phyloP scores from a whole-genome alignment of 1,284 basidiomycete genomes.

The Leccinum cinnamomeum region DNA sequence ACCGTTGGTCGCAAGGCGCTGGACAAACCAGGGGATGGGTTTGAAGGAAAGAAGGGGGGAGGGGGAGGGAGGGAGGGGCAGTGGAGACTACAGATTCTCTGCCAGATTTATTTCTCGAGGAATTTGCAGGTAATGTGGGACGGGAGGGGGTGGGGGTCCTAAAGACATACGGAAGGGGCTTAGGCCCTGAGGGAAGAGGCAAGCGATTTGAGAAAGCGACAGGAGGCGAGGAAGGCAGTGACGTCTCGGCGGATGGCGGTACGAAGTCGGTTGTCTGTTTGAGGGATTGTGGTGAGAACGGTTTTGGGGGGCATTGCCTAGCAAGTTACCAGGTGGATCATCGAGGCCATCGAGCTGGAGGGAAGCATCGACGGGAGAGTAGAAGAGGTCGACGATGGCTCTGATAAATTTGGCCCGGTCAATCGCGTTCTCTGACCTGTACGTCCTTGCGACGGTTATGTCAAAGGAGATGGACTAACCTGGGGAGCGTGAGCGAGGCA shows the following conservation, averaged over 20 bases:
- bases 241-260: slow-evolving; percentile 15
- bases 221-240: slow-evolving; percentile 9
- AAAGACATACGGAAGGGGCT: slow-evolving; percentile 8
- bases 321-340: slow-evolving; percentile 21
- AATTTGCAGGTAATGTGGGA: slow-evolving; percentile 39
- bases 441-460: slow-evolving; percentile 81
- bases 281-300: slow-evolving; percentile 2
- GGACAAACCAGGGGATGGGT: slow-evolving; percentile 29
- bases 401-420: slow-evolving; percentile 78
- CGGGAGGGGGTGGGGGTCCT: slow-evolving; percentile 32
- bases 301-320: neutral
- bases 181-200: slow-evolving; percentile 11
- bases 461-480: slow-evolving; percentile 70
- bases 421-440: slow-evolving; percentile 71
- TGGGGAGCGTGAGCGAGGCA: neutral
- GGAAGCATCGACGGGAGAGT: slow-evolving; percentile 52
- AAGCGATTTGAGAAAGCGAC: slow-evolving; percentile 11
- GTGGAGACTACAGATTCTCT: slow-evolving; percentile 25
- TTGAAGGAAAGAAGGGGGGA: slow-evolving; percentile 26
- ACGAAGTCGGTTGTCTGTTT: slow-evolving; percentile 1
- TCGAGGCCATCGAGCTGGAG: slow-evolving; percentile 58
- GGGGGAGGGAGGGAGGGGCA: slow-evolving; percentile 24
- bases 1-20: slow-evolving; percentile 39
- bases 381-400: slow-evolving; percentile 69
- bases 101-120: slow-evolving; percentile 25